These are phyloP conservation scores for Candida dubliniensis DNA, from an alignment of 1,139 yeast genomes.

Conservation along the genomic window DNA sequence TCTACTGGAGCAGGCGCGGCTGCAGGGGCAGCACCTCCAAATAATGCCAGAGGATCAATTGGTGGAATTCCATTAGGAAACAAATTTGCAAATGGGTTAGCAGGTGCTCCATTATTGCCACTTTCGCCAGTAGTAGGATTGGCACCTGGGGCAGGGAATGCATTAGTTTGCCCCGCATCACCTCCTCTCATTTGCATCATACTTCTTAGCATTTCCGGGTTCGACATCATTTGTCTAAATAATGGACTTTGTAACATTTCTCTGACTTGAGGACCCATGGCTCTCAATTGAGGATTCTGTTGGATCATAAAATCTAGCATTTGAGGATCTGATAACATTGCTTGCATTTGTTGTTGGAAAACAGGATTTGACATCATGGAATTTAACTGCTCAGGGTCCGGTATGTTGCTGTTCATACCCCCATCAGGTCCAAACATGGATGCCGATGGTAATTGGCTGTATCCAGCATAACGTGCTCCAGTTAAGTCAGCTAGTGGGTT, in stretches of 20 bases:
- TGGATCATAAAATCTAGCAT: conserved; percentile 82
- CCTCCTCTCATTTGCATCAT: conserved; percentile 74
- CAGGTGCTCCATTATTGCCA: conserved; percentile 32
- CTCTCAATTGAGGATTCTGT: conserved; percentile 79
- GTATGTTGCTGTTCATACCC: conserved; percentile 69
- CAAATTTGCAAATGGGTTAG: conserved; percentile 54
- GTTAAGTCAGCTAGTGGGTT: conserved; percentile 91
- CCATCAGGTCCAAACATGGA: conserved; percentile 95
- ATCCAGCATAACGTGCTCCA: conserved; percentile 95
- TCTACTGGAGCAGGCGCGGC: conserved; percentile 54
- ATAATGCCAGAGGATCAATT: conserved; percentile 44
- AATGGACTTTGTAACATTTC: conserved; percentile 82
- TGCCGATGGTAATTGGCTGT: conserved; percentile 81
- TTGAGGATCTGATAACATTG: conserved; percentile 75
- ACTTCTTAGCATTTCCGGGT: conserved; percentile 82
- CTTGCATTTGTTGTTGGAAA: conserved; percentile 77
- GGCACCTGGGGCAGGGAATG: conserved; percentile 61
- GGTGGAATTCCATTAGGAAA: conserved; percentile 42
- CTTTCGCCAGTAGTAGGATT: conserved; percentile 29
- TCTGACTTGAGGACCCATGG: conserved; percentile 88
- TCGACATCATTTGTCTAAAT: conserved; percentile 80
- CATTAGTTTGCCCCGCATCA: conserved; percentile 19
- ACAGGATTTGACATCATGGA: conserved; percentile 79
- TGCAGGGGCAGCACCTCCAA: conserved; percentile 39
- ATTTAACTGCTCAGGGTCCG: conserved; percentile 72